These are phyloP conservation scores for Globisporangium parvum DNA, from an alignment of 352 stramenopile species.

Conservation along the genomic window DNA sequence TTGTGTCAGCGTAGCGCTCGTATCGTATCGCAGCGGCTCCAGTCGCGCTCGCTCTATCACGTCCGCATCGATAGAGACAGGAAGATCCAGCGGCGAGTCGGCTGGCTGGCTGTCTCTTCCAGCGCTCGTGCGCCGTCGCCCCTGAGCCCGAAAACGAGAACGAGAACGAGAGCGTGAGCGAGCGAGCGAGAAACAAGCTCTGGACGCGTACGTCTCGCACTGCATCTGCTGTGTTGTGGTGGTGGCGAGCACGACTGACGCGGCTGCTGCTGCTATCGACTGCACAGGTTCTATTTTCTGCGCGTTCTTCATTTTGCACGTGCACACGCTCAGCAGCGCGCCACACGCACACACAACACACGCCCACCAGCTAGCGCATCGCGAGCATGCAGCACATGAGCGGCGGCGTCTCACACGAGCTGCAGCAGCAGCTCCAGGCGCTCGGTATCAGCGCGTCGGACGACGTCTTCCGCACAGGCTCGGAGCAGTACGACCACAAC, in stretches of 20 bases:
- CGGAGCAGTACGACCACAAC: slow-evolving; percentile 72
- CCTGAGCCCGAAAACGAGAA: too few relatives aligned
- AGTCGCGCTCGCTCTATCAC: slow-evolving; percentile 1
- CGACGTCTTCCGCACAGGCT: slow-evolving; percentile 76
- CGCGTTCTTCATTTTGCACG: too few relatives aligned
- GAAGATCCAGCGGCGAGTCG: neutral
- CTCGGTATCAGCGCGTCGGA: slow-evolving; percentile 78
- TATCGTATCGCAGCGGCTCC: neutral
- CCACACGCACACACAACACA: too few relatives aligned
- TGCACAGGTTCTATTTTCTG: too few relatives aligned
- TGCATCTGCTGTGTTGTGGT: too few relatives aligned
- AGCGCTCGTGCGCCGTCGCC: neutral
- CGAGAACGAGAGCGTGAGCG: neutral
- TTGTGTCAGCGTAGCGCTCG: neutral
- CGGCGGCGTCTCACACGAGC: slow-evolving; percentile 41
- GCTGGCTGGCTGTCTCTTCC: too few relatives aligned
- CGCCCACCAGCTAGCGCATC: too few relatives aligned
- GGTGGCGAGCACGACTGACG: too few relatives aligned
- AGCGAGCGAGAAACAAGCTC: too few relatives aligned
- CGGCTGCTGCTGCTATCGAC: too few relatives aligned
- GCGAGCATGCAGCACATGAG: slow-evolving; percentile 30
- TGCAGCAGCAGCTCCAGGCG: slow-evolving; percentile 74
- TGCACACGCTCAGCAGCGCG: too few relatives aligned
- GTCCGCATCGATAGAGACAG: neutral
- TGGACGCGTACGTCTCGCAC: too few relatives aligned